Base-by-base conservation (phyloP, 208 protist genomes). In the Acanthamoeba healyi region DNA sequence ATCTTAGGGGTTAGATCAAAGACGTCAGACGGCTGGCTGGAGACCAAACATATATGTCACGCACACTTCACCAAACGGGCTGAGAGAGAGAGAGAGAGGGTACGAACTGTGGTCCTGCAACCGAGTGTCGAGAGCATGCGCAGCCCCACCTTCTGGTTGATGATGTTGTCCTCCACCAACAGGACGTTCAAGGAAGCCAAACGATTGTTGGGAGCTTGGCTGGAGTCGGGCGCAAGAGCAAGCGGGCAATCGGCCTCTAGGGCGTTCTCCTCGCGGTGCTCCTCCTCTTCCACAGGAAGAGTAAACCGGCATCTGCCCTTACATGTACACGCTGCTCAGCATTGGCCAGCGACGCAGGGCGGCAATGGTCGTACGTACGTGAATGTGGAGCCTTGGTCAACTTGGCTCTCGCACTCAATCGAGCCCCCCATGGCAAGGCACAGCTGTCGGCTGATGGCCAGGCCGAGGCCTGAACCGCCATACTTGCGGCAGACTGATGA, bases 131-230 rank as follows among this genome's bases (percentile, higher is more conserved):
- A 46, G 81, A 88, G 81, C 81, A 88, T 65, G n/a, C 81, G 81
- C 49, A 22, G 0, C 1, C 49, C 81, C 32, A 88, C 81, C 34
- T 63, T 56, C 34, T 88, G 81, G 49, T 88, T 88, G 44, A 88
- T 40, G 14, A 15, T 4, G 49, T 88, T 88, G 51, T 88, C 81
- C 24, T 88, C 81, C 81, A 88, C 81, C n/a, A 88, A 29, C 32
- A 88, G 49, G 1, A 88, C 51, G 15, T 19, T 0, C 26, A 54
- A n/a, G n/a, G n/a, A n/a, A n/a, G n/a, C n/a, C n/a, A n/a, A n/a
- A n/a, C n/a, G n/a, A n/a, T n/a, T n/a, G 56, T 29, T 63, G 0
- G 56, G 0, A n/a, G 0, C 34, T 17, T 15, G 58, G 0, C 19
- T 10, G 58, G n/a, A 5, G 22, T 63, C 56, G 56, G 7, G 56